Evolutionary conservation across 306 rosid genomes (phyloP), one percentile per base, ranked within the genome.

Genomic region (Astragalus membranaceus): DNA sequence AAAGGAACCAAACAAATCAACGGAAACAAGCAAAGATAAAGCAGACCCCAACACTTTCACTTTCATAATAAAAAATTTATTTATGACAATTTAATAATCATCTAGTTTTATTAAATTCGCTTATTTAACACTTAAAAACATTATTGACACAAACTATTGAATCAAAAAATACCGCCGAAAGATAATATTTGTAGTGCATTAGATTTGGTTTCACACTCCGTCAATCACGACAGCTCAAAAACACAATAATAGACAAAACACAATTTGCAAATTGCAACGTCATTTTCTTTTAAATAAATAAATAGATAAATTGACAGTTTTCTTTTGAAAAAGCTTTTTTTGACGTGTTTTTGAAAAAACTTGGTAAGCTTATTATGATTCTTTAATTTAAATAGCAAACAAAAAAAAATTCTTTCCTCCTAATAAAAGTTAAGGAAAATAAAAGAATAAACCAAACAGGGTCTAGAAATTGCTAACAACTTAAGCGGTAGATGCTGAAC

Each of bases 371-470:
- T 26, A 13, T 1, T 26, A 13, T 29, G 72, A 73, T 67, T 67
- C 79, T 26, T 79, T 59, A 43, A 67, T 73, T 79, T 65, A 64
- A 64, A 14, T 6, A 7, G 13, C 10, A 8, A 20, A 64, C 37
- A 69, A 77, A 33, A 39, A 29, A 10, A 65, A 78, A 65, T 57
- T 67, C 71, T 67, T 73, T 43, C 75, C 59, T 79, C 53, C 13
- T 8, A 29, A 14, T 67, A 60, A 70, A 70, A 77, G 42, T 7
- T 39, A 39, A 53, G 8, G 13, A 70, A 30, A 17, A 61, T 48
- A 13, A 30, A 16, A 43, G 32, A 60, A 67, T 10, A 51, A 72
- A 7, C 16, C 32, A 67, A 75, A 65, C 6, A 4, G 13, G 42
- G 50, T 29, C 26, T 74, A 14, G 77, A 79, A 62, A 54, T 53